Conservation (phyloP, 805 yeast species). For the Candida krabiensis region DNA sequence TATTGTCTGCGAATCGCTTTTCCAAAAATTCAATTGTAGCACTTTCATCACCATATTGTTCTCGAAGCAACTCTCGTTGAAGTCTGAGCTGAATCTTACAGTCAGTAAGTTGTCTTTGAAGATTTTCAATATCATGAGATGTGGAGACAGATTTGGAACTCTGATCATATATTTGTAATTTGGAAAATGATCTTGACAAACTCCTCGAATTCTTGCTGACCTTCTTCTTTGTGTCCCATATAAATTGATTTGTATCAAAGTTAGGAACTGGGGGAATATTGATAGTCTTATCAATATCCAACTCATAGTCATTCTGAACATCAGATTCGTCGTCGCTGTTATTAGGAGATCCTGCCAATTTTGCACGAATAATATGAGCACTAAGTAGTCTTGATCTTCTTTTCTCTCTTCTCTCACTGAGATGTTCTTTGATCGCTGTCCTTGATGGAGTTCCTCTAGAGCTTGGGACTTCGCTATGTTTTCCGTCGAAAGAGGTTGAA, state of each 20-base stretch:
- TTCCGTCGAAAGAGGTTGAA: no score
- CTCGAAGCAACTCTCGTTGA: conserved; percentile 30
- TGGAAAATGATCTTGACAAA: not conserved
- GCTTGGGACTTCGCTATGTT: not conserved
- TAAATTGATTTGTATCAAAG: conserved; percentile 1
- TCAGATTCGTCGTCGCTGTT: conserved; percentile 11
- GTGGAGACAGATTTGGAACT: conserved; percentile 11
- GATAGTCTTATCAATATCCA: conserved; percentile 19
- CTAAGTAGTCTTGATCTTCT: conserved; percentile 19
- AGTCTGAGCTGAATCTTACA: conserved; percentile 34
- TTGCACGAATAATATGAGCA: conserved; percentile 13
- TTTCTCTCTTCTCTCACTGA: conserved; percentile 18
- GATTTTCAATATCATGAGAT: conserved; percentile 23
- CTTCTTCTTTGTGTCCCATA: not conserved
- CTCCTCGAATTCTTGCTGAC: no score
- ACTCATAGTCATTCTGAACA: conserved; percentile 10
- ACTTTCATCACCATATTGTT: conserved; percentile 20
- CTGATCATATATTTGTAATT: not conserved
- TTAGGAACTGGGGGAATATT: conserved; percentile 17
- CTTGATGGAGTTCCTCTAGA: conserved; percentile 11
- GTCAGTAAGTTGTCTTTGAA: conserved; percentile 33
- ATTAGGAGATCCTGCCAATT: conserved; percentile 22
- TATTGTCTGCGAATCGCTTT: conserved; percentile 9
- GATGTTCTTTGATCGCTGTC: conserved; percentile 10
- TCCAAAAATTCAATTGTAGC: conserved; percentile 16